Evolutionary conservation across 441 rosid species (phyloP).

Genomic region (Adansonia grandidieri): DNA sequence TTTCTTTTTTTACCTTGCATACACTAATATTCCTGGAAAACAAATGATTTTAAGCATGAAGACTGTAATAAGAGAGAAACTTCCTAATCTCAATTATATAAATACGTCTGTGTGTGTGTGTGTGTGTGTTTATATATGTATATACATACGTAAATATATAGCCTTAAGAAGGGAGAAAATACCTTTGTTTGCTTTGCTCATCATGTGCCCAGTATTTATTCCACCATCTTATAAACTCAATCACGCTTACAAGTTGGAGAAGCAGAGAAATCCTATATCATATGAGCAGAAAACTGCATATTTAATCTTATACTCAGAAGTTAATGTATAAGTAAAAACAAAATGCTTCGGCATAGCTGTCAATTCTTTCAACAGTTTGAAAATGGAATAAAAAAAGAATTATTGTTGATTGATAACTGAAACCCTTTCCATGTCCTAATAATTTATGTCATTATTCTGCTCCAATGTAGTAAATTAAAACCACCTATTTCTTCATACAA

Average conservation of each 20-base stretch:
- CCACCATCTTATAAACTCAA: slow-evolving; percentile 91
- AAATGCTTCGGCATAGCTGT: background rate
- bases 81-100: background rate
- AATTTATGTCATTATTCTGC: background rate
- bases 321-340: background rate
- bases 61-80: background rate
- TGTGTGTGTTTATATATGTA: too few relatives aligned
- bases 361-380: background rate
- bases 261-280: slow-evolving; percentile 68
- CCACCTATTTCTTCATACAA: background rate
- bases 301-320: background rate
- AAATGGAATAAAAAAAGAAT: background rate
- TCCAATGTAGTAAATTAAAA: background rate
- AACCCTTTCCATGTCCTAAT: background rate
- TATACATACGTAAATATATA: background rate
- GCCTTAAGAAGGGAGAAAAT: slow-evolving; percentile 15
- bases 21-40: background rate
- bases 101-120: too few relatives aligned
- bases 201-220: slow-evolving; percentile 80
- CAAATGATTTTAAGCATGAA: background rate
- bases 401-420: background rate
- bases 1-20: background rate
- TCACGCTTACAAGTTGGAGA: slow-evolving; percentile 84
- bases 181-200: slow-evolving; percentile 61
- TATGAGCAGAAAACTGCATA: slow-evolving; percentile 1